Conservation (phyloP, 2,329 filamentous ascomycete genomes). For the Arthrobotrys musiformis region DNA sequence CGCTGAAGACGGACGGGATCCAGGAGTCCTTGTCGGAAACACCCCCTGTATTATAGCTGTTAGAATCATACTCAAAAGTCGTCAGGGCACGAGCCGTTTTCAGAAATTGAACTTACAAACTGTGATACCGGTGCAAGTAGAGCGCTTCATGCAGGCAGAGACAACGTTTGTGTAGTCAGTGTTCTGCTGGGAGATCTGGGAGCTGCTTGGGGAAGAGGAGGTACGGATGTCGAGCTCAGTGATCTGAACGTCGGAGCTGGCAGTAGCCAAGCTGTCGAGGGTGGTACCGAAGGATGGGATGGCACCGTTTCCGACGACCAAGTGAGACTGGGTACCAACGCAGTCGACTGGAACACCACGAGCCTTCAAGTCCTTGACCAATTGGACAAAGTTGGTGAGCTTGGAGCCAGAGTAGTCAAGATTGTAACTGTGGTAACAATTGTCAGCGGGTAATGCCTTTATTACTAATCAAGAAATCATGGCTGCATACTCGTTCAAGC, state of each 20-base stretch:
- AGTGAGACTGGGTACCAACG: constrained; percentile 70
- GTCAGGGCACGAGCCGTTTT: background rate
- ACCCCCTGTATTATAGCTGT: constrained; percentile 57
- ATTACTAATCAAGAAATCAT: constrained; percentile 63
- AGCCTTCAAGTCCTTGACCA: constrained; percentile 72
- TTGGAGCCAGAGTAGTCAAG: constrained; percentile 73
- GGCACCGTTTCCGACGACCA: constrained; percentile 65
- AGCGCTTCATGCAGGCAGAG: constrained; percentile 70
- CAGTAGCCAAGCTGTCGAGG: constrained; percentile 67
- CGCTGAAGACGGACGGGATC: constrained; percentile 64
- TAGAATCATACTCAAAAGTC: background rate
- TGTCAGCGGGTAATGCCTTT: background rate
- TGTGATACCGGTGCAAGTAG: constrained; percentile 74
- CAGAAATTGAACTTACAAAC: constrained; percentile 66
- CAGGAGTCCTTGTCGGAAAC: constrained; percentile 68
- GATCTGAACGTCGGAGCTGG: constrained; percentile 71
- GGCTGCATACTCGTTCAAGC: constrained; percentile 73
- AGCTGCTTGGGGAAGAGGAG: constrained; percentile 67
- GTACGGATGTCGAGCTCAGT: constrained; percentile 76
- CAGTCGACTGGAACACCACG: constrained; percentile 74
- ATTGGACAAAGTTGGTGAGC: constrained; percentile 67
- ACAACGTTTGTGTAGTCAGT: constrained; percentile 62
- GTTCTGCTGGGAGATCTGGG: constrained; percentile 59
- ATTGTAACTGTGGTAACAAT: constrained; percentile 66
- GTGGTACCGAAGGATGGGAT: constrained; percentile 63